Conservation (phyloP, 2,329 filamentous ascomycete genomes). For the Penicillium sp. region DNA sequence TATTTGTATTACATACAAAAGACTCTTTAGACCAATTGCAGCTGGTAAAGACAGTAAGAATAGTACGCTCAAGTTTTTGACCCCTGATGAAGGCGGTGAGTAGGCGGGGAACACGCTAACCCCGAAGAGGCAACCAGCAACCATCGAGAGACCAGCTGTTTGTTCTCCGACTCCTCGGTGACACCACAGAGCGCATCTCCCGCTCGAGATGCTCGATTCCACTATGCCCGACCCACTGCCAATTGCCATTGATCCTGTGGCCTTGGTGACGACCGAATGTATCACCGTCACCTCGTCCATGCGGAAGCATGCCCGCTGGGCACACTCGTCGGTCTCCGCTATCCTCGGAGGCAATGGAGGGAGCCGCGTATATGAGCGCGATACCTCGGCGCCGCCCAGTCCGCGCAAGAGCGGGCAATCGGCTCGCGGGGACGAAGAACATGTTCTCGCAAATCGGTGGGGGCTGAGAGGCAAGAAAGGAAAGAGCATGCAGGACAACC, state of each 20-base stretch:
- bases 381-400: conserved; percentile 37
- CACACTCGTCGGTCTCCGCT: conserved; percentile 90
- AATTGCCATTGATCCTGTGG: conserved; percentile 83
- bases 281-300: conserved; percentile 97
- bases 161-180: conserved; percentile 20
- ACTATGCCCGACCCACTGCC: conserved; percentile 48
- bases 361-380: conserved; percentile 44
- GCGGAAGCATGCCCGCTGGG: conserved; percentile 94
- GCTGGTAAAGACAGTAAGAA: background rate
- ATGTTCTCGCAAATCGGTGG: conserved; percentile 72
- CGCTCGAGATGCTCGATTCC: conserved; percentile 20
- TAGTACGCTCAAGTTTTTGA: conserved; percentile 1
- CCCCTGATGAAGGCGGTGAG: conserved; percentile 25
- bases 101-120: conserved; percentile 22
- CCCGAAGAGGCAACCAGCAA: conserved; percentile 23
- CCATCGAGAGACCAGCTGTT: conserved; percentile 26
- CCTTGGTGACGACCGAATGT: conserved; percentile 94
- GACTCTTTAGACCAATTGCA: background rate
- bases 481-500: conserved; percentile 96
- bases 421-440: conserved; percentile 35
- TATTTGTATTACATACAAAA: background rate
- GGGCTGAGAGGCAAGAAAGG: conserved; percentile 90
- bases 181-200: conserved; percentile 21
- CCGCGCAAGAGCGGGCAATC: conserved; percentile 25
- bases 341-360: conserved; percentile 69